Base-by-base conservation (phyloP, 2,329 filamentous ascomycete genomes). In the Gaeumannomyces sp. region DNA sequence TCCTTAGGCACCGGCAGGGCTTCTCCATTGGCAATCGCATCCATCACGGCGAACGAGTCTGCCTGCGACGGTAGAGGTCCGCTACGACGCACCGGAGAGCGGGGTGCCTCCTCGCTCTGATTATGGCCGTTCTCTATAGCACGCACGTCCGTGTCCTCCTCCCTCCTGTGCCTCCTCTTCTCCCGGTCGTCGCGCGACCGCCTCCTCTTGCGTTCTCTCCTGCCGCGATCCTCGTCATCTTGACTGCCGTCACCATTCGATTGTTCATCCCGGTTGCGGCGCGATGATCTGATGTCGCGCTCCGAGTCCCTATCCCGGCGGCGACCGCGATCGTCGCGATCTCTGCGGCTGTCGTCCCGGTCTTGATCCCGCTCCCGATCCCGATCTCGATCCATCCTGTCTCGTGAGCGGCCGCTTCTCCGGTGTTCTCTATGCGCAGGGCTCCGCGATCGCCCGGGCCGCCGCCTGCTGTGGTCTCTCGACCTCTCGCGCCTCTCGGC, bases 31-130 rank as follows among this genome's bases (percentile, higher is more conserved):
- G 63, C 63, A 14, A 53, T 77, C 5, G 29, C 82, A 10, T 77
- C 81, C 29, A 79, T 83, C 31, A 85, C 71, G 59, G 86, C 85
- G 68, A 88, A 89, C 1, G 85, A 85, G 68, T 81, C 82, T 56
- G 79, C 79, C 70, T 89, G 86, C 0, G 85, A 85, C 1, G 85
- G 85, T 14, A 89, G 75, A 0, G 86, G 85, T 0, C 83, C 84
- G 63, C 72, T 72, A 60, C 74, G 78, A 67, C 72, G 76, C 45
- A 75, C 66, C 1, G 65, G 57, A 25, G 38, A 7, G 27, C 31
- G 33, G 14, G 62, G 53, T 10, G 31, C 16, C 38, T 64, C 62
- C 16, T 31, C 31, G 22, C 29, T 28, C 28, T 58, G 35, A 19
- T 31, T 28, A 4, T 4, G 22, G 22, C 28, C 61, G 25, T 63